Evolutionary conservation across 441 rosid species (phyloP).

Genomic region (Pelargonium australe): DNA sequence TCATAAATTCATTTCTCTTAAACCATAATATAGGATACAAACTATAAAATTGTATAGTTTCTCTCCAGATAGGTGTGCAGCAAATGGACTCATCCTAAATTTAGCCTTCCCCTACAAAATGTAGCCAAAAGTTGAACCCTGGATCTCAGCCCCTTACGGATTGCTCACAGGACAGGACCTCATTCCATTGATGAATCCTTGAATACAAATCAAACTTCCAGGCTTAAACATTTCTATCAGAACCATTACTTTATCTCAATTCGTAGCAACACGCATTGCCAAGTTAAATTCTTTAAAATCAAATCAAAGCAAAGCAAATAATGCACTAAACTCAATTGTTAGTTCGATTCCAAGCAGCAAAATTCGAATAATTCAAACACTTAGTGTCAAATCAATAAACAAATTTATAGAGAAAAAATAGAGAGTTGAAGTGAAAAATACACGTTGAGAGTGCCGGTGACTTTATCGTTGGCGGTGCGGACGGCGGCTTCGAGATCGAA

Average conservation of each 20-base stretch:
- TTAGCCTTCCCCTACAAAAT: too few species aligned
- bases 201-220: not conserved
- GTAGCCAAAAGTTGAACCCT: too few species aligned
- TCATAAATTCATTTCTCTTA: not conserved
- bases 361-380: too few species aligned
- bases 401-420: not conserved
- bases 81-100: not conserved
- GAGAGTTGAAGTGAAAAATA: conserved; percentile 12
- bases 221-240: not conserved
- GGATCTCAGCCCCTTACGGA: too few species aligned
- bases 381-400: not conserved
- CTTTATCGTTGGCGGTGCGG: conserved; percentile 38
- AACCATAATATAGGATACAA: not conserved
- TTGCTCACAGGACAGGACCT: too few species aligned
- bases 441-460: conserved; percentile 40
- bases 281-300: too few species aligned
- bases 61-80: not conserved
- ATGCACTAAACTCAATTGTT: too few species aligned
- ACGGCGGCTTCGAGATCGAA: conserved; percentile 52
- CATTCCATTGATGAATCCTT: too few species aligned
- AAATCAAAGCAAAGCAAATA: too few species aligned
- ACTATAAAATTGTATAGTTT: too few species aligned
- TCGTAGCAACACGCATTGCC: not conserved
- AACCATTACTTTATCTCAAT: too few species aligned
- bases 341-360: too few species aligned